Conservation (phyloP, 2,329 filamentous ascomycete genomes). For the Curvularia lunata region DNA sequence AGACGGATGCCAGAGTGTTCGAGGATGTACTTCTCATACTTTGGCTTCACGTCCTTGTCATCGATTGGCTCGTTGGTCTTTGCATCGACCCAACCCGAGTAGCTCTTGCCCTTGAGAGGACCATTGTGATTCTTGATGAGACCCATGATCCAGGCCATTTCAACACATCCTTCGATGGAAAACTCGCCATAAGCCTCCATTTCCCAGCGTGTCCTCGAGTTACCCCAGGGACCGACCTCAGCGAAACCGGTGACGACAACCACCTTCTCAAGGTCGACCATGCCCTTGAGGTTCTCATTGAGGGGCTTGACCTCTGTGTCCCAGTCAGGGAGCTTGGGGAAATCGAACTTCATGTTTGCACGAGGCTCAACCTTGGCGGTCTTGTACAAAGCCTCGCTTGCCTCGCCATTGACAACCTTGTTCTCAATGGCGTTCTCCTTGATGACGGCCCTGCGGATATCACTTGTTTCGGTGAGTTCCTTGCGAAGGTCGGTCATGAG, state of each 20-base stretch:
- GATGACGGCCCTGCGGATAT: slow-evolving; percentile 89
- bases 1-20: slow-evolving; percentile 97
- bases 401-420: slow-evolving; percentile 94
- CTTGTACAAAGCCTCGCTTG: slow-evolving; percentile 91
- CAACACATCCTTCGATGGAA: slow-evolving; percentile 95
- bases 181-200: slow-evolving; percentile 98
- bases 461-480: slow-evolving; percentile 92
- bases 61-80: slow-evolving; percentile 96
- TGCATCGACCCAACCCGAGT: slow-evolving; percentile 94
- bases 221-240: slow-evolving; percentile 97
- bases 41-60: slow-evolving; percentile 95
- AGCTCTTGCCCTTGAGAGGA: slow-evolving; percentile 91
- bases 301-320: slow-evolving; percentile 87
- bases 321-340: slow-evolving; percentile 90
- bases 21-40: slow-evolving; percentile 96
- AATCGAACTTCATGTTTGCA: slow-evolving; percentile 97
- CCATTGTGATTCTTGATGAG: slow-evolving; percentile 99
- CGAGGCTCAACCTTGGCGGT: slow-evolving; percentile 91
- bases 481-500: slow-evolving; percentile 92
- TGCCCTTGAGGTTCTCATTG: slow-evolving; percentile 87
- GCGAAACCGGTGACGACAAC: slow-evolving; percentile 97
- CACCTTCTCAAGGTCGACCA: slow-evolving; percentile 98
- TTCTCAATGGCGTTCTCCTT: slow-evolving; percentile 97
- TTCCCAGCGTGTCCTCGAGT: slow-evolving; percentile 97
- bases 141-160: slow-evolving; percentile 99